Evolutionary conservation across 2,329 filamentous ascomycete species (phyloP).

Genomic region (Aureobasidium sp.): DNA sequence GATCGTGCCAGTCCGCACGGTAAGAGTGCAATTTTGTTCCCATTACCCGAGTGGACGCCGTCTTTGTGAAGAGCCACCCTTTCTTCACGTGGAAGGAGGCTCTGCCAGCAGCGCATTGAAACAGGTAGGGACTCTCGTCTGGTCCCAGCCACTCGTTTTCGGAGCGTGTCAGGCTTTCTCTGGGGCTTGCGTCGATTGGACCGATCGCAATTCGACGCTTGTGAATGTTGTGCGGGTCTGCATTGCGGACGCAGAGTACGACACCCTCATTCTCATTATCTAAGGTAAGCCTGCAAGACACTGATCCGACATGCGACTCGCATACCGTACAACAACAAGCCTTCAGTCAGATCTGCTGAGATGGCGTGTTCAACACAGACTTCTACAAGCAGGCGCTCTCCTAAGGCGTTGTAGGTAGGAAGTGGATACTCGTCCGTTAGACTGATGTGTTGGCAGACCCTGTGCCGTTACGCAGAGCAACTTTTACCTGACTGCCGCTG

Average conservation of each 20-base stretch:
- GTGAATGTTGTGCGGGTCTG: conserved; percentile 9
- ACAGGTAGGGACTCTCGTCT: neutral
- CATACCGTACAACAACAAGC: neutral
- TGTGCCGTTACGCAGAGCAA: neutral
- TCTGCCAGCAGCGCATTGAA: neutral
- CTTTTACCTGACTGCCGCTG: conserved; percentile 3
- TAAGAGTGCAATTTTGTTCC: neutral
- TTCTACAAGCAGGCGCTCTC: neutral
- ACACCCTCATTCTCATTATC: neutral
- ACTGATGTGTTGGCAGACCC: conserved; percentile 1
- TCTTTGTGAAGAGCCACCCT: neutral
- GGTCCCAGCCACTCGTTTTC: conserved; percentile 9
- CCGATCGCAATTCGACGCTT: neutral
- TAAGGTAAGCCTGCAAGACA: conserved; percentile 7
- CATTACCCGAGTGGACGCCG: neutral
- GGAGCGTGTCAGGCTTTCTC: neutral
- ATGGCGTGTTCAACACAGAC: conserved; percentile 10
- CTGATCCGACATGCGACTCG: neutral
- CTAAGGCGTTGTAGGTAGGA: neutral
- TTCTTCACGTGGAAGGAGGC: neutral
- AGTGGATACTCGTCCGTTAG: neutral
- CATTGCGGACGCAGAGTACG: neutral
- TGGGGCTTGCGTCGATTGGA: neutral
- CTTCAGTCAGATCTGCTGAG: neutral
- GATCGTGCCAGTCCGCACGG: neutral